Percentiles rank a stretch among this genome's conserved stretches.
Evolutionary conservation across 1,139 yeast species (phyloP).

Genomic region (Hansenula anomala): DNA sequence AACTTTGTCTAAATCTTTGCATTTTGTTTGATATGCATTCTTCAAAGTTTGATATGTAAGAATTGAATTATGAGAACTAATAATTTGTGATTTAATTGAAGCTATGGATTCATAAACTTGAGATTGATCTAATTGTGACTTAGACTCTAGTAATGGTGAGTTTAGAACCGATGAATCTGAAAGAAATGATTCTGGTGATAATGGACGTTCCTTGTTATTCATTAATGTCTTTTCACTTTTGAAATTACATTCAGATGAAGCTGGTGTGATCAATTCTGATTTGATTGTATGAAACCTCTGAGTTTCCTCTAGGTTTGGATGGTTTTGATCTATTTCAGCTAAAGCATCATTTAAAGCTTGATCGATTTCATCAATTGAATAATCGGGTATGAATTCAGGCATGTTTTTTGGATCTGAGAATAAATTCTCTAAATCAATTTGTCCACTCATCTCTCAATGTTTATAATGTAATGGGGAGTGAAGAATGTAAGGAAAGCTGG

Average conservation of each 20-base stretch:
- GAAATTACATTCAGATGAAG: neutral
- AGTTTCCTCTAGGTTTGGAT: neutral
- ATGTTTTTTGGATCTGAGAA: conserved; percentile 7
- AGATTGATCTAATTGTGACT: too few relatives aligned
- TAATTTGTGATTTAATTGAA: neutral
- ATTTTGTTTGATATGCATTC: conserved; percentile 27
- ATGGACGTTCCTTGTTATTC: conserved; percentile 6
- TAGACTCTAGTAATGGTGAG: conserved; percentile 12
- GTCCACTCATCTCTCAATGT: conserved; percentile 3
- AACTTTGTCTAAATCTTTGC: conserved; percentile 26
- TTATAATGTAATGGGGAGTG: neutral
- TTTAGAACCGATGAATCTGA: conserved; percentile 17
- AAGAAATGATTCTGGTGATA: conserved; percentile 19
- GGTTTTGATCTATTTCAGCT: conserved; percentile 17
- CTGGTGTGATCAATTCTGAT: neutral
- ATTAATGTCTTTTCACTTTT: neutral
- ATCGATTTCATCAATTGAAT: conserved; percentile 10
- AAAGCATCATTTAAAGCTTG: conserved; percentile 14
- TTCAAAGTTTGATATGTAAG: conserved; percentile 21
- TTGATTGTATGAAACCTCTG: neutral
- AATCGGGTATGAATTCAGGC: conserved; percentile 1
- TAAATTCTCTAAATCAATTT: conserved; percentile 12
- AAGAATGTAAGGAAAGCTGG: too few relatives aligned
- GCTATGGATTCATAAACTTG: neutral
- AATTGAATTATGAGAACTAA: too few relatives aligned